A percentile compares a stretch with the other conserved stretches of the same genome.
Evolutionary conservation across 495 filamentous ascomycete genomes (phyloP).

Genomic region (Talaromyces proteolyticus): DNA sequence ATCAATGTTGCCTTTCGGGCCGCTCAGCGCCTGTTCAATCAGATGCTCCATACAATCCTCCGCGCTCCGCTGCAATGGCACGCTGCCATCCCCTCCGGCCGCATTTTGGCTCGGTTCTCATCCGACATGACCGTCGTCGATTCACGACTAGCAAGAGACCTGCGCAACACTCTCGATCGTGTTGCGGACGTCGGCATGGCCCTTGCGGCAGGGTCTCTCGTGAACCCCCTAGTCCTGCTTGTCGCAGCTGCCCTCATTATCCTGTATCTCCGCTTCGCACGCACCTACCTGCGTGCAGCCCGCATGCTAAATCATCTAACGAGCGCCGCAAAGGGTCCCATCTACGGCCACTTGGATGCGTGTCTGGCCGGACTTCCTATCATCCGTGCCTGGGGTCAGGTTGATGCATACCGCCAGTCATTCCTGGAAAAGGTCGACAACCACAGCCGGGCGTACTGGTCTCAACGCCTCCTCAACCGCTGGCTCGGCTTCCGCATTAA

Average conservation of each 20-base stretch:
- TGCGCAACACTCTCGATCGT: constrained; percentile 50
- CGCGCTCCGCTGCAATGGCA: constrained; percentile 68
- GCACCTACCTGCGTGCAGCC: constrained; percentile 59
- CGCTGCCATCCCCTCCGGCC: constrained; percentile 70
- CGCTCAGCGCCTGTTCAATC: constrained; percentile 55
- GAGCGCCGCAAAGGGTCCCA: constrained; percentile 62
- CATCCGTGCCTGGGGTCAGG: constrained; percentile 67
- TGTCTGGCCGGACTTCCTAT: constrained; percentile 66
- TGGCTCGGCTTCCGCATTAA: constrained; percentile 63
- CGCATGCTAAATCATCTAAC: constrained; percentile 72
- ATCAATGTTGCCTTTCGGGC: constrained; percentile 54
- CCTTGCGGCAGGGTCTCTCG: constrained; percentile 24
- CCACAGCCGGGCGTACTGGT: constrained; percentile 57
- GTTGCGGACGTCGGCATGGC: constrained; percentile 22
- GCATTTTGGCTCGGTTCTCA: constrained; percentile 71
- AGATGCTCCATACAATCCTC: constrained; percentile 56
- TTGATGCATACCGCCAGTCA: constrained; percentile 52
- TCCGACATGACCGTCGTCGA: constrained; percentile 70
- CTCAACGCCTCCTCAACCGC: constrained; percentile 64
- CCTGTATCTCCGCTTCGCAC: constrained; percentile 50
- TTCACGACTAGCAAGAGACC: constrained; percentile 48
- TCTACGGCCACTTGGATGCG: constrained; percentile 71
- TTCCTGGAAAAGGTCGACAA: constrained; percentile 64
- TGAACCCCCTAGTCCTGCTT: constrained; percentile 24
- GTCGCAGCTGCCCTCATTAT: constrained; percentile 18